Percentiles rank a stretch among this genome's conserved stretches.
Conservation (phyloP, 1,284 basidiomycete genomes). For the Microstroma glucosiphilum region DNA sequence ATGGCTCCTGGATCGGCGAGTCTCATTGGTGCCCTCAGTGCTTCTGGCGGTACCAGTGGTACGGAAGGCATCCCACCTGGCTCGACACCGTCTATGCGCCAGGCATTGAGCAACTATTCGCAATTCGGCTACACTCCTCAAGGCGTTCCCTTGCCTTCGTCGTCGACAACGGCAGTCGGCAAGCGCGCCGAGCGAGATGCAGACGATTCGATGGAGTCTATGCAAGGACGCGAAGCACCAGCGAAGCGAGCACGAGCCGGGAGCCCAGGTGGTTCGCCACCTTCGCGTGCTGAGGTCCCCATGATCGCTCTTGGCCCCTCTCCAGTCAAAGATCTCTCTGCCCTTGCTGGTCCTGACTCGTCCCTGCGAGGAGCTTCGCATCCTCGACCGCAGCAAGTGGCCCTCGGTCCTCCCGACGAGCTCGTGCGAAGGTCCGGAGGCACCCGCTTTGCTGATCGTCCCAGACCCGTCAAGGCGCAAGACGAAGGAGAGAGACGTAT, state of each 20-base stretch:
- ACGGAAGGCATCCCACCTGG: conserved; percentile 31
- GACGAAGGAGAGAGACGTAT: conserved; percentile 45
- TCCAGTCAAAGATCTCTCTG: conserved; percentile 46
- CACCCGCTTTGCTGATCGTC: conserved; percentile 45
- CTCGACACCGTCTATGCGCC: conserved; percentile 26
- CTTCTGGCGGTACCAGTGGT: not conserved
- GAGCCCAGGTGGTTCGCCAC: not conserved
- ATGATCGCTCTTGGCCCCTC: conserved; percentile 20
- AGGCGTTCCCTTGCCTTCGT: conserved; percentile 23
- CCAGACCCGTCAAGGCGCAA: conserved; percentile 24
- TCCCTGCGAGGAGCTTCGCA: conserved; percentile 36
- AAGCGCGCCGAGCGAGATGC: conserved; percentile 2
- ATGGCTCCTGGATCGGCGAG: conserved; percentile 26
- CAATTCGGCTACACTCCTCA: conserved; percentile 38
- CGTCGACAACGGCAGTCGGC: not conserved
- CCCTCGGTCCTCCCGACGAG: conserved; percentile 28
- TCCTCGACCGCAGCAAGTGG: conserved; percentile 23
- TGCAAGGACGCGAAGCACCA: conserved; percentile 5
- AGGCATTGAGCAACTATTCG: conserved; percentile 32
- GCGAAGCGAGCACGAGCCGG: not conserved
- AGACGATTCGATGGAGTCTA: not conserved
- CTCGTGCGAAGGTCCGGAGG: conserved; percentile 21
- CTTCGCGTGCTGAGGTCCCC: not conserved
- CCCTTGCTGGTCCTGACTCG: conserved; percentile 27
- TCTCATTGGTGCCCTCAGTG: conserved; percentile 14